A percentile compares a stretch with the other conserved stretches of the same genome.
Conservation (phyloP, 2,329 filamentous ascomycete species). For the Zelopaecilomyces penicillatus region DNA sequence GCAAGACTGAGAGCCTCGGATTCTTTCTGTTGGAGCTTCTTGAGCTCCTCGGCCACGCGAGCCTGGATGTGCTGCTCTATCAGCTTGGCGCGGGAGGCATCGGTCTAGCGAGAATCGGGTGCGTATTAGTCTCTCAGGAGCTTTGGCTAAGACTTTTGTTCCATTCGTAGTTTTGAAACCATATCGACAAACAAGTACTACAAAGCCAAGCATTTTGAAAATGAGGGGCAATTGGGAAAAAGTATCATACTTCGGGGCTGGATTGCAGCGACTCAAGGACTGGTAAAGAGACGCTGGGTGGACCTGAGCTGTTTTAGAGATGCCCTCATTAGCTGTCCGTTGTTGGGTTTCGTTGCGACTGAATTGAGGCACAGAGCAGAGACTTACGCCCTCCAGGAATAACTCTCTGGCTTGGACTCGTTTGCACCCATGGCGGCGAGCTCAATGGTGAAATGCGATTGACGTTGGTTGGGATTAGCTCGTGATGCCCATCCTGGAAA, state of each 20-base stretch:
- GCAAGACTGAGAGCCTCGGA: slow-evolving; percentile 59
- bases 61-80: slow-evolving; percentile 82
- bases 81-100: slow-evolving; percentile 74
- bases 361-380: not conserved
- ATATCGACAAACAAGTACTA: too few relatives aligned
- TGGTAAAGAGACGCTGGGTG: slow-evolving; percentile 62
- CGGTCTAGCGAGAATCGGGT: slow-evolving; percentile 52
- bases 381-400: slow-evolving; percentile 49
- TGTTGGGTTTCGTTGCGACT: too few relatives aligned
- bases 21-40: slow-evolving; percentile 65
- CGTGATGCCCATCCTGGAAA: slow-evolving; percentile 23
- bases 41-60: slow-evolving; percentile 79
- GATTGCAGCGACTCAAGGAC: slow-evolving; percentile 76
- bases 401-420: slow-evolving; percentile 44
- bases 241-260: slow-evolving; percentile 65
- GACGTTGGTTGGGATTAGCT: slow-evolving; percentile 18
- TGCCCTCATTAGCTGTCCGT: slow-evolving; percentile 8
- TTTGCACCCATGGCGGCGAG: slow-evolving; percentile 46
- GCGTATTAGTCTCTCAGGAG: not conserved
- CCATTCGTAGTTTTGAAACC: too few relatives aligned
- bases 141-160: too few relatives aligned
- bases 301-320: slow-evolving; percentile 29
- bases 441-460: slow-evolving; percentile 25
- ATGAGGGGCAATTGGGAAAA: too few relatives aligned
- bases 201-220: not conserved